phyloP scores from a whole-genome alignment of 768 basidiomycete genomes.

The Lyophyllum decastes region DNA sequence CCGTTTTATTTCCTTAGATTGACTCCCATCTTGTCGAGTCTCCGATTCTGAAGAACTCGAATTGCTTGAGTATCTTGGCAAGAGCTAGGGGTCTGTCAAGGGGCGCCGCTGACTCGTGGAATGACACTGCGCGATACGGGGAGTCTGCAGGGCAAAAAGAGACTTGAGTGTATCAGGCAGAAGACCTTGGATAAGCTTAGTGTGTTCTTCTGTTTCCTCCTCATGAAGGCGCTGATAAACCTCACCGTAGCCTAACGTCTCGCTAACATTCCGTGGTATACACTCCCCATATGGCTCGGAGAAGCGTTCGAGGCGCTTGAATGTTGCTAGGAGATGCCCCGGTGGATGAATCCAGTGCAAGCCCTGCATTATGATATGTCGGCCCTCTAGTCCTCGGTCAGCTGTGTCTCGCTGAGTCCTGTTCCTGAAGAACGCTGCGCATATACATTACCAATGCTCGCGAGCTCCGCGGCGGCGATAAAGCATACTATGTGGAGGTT shows the following conservation, averaged over 20 bases:
- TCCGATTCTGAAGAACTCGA: background rate
- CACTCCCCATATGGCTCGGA: constrained; percentile 1
- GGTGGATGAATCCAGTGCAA: background rate
- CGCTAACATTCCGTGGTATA: background rate
- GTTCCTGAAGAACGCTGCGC: background rate
- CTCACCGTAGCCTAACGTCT: background rate
- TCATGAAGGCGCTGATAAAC: background rate
- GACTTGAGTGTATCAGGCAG: background rate
- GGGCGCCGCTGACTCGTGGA: background rate
- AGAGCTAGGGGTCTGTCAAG: constrained; percentile 1
- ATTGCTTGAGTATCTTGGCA: constrained; percentile 3
- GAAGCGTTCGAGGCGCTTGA: constrained; percentile 2
- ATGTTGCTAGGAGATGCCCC: background rate
- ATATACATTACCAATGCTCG: background rate
- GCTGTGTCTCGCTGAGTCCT: background rate
- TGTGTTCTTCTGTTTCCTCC: background rate
- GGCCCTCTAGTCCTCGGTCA: background rate
- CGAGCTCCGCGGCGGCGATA: background rate
- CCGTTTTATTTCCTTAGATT: no score
- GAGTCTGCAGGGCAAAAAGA: background rate
- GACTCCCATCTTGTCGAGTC: background rate
- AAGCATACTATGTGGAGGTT: background rate
- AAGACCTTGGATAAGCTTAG: background rate
- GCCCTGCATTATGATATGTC: background rate
- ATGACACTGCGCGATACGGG: background rate